Conservation (phyloP, 305 asterid species). For the Nicotiana rustica region DNA sequence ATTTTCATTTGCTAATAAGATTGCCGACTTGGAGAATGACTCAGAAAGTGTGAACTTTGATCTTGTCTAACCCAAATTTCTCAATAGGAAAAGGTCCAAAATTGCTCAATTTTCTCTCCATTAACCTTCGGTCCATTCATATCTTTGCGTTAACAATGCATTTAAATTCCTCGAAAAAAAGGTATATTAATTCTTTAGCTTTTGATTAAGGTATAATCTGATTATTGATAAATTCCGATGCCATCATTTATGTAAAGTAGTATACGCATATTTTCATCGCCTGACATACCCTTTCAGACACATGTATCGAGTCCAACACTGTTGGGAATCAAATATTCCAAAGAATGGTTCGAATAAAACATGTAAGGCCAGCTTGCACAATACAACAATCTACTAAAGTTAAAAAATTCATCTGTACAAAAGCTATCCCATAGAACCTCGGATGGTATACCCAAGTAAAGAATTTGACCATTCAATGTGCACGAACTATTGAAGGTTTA, state of each 20-base stretch:
- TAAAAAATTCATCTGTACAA: slow-evolving; percentile 9
- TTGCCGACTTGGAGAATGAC: neutral
- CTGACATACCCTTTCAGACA: no score
- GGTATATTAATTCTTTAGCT: neutral
- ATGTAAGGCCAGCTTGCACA: neutral
- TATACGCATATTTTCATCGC: neutral
- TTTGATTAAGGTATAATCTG: neutral
- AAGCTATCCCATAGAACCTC: neutral
- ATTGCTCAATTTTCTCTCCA: no score
- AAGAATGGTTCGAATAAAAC: neutral
- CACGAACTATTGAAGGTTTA: slow-evolving; percentile 7
- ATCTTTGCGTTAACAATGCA: no score
- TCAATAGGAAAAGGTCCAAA: neutral
- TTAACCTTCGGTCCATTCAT: no score
- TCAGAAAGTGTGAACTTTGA: neutral
- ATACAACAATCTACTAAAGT: neutral
- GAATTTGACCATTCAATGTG: slow-evolving; percentile 15
- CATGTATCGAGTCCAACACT: neutral
- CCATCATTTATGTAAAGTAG: no score
- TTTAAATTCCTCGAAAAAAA: no score
- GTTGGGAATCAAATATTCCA: neutral
- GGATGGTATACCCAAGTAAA: neutral
- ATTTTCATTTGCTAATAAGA: neutral
- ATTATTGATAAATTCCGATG: neutral
- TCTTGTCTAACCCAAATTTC: neutral